Evolutionary conservation across 1,284 basidiomycete genomes (phyloP).

Genomic region (Malassezia caprae): DNA sequence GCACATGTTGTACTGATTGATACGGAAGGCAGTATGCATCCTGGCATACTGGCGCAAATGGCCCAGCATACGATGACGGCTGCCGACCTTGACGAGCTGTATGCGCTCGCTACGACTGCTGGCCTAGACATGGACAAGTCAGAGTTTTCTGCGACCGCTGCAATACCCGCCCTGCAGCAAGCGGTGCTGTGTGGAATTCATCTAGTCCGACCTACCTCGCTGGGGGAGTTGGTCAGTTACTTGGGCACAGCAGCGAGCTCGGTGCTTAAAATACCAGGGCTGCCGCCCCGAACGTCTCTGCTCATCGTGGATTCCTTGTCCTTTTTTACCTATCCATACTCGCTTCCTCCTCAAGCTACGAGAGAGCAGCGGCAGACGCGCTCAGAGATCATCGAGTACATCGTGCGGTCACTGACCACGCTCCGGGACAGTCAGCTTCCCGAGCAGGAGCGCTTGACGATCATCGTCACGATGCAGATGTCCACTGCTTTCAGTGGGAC

Average conservation of each 20-base stretch:
- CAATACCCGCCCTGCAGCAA: background rate
- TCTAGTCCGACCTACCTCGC: slow-evolving; percentile 3
- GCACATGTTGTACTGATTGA: slow-evolving; percentile 13
- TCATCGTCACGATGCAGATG: slow-evolving; percentile 15
- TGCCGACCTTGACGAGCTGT: background rate
- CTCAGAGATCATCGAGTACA: background rate
- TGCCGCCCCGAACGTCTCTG: slow-evolving; percentile 16
- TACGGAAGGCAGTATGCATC: slow-evolving; percentile 11
- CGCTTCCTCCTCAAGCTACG: slow-evolving; percentile 1
- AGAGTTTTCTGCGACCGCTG: background rate
- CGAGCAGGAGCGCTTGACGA: slow-evolving; percentile 9
- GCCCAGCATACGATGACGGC: background rate
- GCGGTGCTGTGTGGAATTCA: slow-evolving; percentile 11
- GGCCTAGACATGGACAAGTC: too few relatives aligned
- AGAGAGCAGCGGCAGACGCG: slow-evolving; percentile 11
- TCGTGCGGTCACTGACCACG: slow-evolving; percentile 8
- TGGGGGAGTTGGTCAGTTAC: slow-evolving; percentile 11
- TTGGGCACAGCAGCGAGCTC: slow-evolving; percentile 7
- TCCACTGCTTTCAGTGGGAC: background rate
- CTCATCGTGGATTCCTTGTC: slow-evolving; percentile 13
- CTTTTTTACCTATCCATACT: slow-evolving; percentile 5
- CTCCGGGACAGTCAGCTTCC: slow-evolving; percentile 12
- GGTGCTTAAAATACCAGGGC: slow-evolving; percentile 8
- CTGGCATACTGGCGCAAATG: background rate
- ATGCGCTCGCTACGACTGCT: background rate